A percentile compares a stretch with the other conserved stretches of the same genome.
Evolutionary conservation across 176 grass and related monocot genomes (phyloP).

Genomic region (Tillandsia fasciculata): DNA sequence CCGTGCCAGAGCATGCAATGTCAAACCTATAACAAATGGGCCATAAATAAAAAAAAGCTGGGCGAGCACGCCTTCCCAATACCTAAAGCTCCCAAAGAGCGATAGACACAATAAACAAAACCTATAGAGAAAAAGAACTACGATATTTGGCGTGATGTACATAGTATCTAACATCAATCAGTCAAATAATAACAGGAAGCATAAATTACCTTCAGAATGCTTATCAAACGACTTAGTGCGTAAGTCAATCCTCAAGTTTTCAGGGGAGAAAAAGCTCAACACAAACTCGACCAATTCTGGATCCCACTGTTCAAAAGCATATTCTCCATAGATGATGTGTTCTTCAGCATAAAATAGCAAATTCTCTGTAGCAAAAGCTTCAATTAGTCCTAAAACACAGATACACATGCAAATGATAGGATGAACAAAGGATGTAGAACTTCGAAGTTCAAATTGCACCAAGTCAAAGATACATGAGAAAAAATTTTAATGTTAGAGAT

Average conservation of each 20-base stretch:
- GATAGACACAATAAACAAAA: too few species aligned
- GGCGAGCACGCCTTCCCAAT: too few species aligned
- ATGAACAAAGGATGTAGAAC: not conserved
- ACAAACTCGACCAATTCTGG: conserved; percentile 54
- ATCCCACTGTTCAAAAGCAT: conserved; percentile 82
- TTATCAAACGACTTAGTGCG: conserved; percentile 85
- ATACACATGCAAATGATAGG: not conserved
- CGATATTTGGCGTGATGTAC: too few species aligned
- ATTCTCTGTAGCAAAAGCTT: conserved; percentile 60
- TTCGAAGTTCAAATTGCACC: not conserved
- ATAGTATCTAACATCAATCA: not conserved
- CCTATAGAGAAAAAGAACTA: too few species aligned
- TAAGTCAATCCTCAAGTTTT: conserved; percentile 88
- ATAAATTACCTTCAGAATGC: conserved; percentile 59
- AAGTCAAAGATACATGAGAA: not conserved
- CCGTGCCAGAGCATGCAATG: too few species aligned
- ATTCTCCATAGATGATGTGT: conserved; percentile 77
- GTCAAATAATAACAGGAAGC: conserved; percentile 4
- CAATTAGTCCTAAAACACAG: not conserved
- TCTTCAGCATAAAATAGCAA: conserved; percentile 65
- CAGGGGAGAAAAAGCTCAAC: conserved; percentile 77
- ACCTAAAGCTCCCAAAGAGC: too few species aligned
- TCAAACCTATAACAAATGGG: too few species aligned
- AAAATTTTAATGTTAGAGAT: too few species aligned
- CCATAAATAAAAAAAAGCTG: too few species aligned